These are phyloP conservation scores for Rubroboletus pulcherrimus DNA, from an alignment of 768 basidiomycete species.

Conservation along the genomic window DNA sequence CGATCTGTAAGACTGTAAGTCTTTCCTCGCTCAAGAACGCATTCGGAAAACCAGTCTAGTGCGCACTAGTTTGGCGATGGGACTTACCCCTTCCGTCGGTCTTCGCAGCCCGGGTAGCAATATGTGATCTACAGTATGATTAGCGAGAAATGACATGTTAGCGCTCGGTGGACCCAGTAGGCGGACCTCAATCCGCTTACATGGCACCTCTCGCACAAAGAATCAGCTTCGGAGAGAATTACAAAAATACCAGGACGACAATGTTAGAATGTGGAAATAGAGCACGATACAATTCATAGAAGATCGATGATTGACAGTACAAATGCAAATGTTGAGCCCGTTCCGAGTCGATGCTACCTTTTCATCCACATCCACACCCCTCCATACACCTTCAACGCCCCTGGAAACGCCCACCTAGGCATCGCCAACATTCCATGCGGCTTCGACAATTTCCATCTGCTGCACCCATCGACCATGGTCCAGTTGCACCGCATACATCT, in stretches of 20 bases:
- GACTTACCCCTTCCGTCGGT: no score
- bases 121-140: no score
- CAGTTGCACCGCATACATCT: conserved; percentile 19
- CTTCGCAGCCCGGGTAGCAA: no score
- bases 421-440: conserved; percentile 17
- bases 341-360: neutral
- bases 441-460: conserved; percentile 16
- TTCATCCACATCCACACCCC: neutral
- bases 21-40: no score
- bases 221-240: neutral
- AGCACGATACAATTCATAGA: neutral
- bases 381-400: no score
- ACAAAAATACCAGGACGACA: neutral
- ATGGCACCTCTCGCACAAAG: no score
- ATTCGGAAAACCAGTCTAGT: no score
- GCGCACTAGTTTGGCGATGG: no score
- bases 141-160: no score
- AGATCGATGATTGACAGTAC: neutral
- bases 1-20: no score
- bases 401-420: neutral
- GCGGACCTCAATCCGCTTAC: no score
- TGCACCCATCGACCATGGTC: conserved; percentile 5
- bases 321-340: neutral
- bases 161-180: no score
- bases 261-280: neutral